A percentile compares a stretch with the other conserved stretches of the same genome.
Evolutionary conservation across 345 rosid genomes (phyloP).

Genomic region (Hibiscus mutabilis): DNA sequence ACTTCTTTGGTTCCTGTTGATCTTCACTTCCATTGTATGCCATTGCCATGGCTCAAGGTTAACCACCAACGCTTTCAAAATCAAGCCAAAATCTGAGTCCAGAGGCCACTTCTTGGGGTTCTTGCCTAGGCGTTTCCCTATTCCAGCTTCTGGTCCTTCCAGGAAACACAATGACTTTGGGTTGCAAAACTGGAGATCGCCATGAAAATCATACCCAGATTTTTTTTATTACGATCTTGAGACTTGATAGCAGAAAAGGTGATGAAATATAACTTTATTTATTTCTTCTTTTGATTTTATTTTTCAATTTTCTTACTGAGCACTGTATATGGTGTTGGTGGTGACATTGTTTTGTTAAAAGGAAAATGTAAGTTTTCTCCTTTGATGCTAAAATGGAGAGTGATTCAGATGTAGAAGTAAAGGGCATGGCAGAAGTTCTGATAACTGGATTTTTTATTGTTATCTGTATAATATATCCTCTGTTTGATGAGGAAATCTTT

Average conservation of each 20-base stretch:
- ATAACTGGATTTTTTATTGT: background rate
- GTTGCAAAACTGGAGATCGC: constrained; percentile 52
- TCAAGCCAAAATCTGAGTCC: constrained; percentile 28
- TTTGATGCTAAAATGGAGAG: background rate
- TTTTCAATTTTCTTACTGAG: background rate
- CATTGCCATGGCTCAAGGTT: constrained; percentile 44
- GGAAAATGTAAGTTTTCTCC: background rate
- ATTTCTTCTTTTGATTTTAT: background rate
- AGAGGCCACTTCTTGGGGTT: constrained; percentile 60
- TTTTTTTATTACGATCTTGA: background rate
- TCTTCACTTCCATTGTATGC: constrained; percentile 24
- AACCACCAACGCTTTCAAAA: constrained; percentile 30
- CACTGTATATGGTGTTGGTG: too few species aligned
- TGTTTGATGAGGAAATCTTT: too few species aligned
- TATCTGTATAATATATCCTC: background rate
- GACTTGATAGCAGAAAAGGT: constrained; percentile 14
- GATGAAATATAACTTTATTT: constrained; percentile 3
- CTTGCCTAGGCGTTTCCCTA: constrained; percentile 73
- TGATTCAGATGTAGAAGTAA: too few species aligned
- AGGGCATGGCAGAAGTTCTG: background rate
- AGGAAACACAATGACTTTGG: constrained; percentile 87
- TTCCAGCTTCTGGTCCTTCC: constrained; percentile 91
- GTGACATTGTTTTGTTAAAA: too few species aligned
- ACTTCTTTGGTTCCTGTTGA: constrained; percentile 10
- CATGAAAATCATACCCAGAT: constrained; percentile 17